Conservation (phyloP, 495 filamentous ascomycete species). For the Clavariopsis aquatica region DNA sequence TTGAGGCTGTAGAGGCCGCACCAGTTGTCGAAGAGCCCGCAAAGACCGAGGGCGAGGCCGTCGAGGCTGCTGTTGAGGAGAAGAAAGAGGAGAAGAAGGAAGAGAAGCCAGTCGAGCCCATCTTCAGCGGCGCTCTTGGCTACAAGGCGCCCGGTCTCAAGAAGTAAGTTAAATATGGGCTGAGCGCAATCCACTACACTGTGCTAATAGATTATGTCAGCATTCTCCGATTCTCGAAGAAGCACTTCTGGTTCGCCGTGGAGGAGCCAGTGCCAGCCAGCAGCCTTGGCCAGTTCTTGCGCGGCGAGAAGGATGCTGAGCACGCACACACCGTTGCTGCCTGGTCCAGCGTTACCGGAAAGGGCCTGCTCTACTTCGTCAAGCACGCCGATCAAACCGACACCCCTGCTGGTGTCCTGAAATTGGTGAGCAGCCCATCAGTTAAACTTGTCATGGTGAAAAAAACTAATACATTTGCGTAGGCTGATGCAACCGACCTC, state of each 20-base stretch:
- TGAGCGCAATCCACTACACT: background rate
- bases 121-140: conserved; percentile 74
- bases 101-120: conserved; percentile 61
- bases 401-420: conserved; percentile 77
- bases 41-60: conserved; percentile 49
- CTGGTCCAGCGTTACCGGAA: conserved; percentile 90
- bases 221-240: conserved; percentile 67
- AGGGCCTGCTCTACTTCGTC: conserved; percentile 89
- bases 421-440: conserved; percentile 64
- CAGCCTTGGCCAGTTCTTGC: conserved; percentile 71
- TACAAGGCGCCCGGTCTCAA: conserved; percentile 88
- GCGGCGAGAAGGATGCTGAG: conserved; percentile 77
- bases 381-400: conserved; percentile 83
- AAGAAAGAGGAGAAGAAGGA: conserved; percentile 53
- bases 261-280: conserved; percentile 78
- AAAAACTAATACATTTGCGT: conserved; percentile 33
- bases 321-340: conserved; percentile 76
- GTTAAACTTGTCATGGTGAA: background rate
- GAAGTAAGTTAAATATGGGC: conserved; percentile 68
- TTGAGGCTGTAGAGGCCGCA: conserved; percentile 37
- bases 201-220: conserved; percentile 48
- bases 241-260: conserved; percentile 90
- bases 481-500: conserved; percentile 84
- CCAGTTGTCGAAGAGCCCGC: conserved; percentile 51
- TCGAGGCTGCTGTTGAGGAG: conserved; percentile 50